Conservation (phyloP, 2,329 filamentous ascomycete genomes). For the Xylaria multiplex region DNA sequence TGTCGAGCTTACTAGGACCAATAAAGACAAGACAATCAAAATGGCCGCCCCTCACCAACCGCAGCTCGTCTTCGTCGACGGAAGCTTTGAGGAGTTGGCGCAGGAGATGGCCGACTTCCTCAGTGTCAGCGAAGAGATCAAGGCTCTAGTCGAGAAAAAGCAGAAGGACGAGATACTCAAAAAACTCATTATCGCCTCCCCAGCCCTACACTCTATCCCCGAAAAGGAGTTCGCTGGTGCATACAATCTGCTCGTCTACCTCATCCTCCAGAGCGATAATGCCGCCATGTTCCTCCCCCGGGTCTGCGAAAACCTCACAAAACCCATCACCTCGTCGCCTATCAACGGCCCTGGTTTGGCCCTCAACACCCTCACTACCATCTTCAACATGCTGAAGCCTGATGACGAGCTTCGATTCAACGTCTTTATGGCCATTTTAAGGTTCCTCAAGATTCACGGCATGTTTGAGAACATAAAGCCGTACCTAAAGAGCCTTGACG, state of each 20-base stretch:
- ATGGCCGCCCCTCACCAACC: slow-evolving; percentile 57
- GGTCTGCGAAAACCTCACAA: slow-evolving; percentile 88
- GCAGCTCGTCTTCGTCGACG: slow-evolving; percentile 82
- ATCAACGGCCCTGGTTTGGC: slow-evolving; percentile 86
- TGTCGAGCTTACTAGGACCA: slow-evolving; percentile 16
- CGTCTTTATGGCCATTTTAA: slow-evolving; percentile 88
- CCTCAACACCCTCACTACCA: slow-evolving; percentile 88
- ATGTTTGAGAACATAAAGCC: slow-evolving; percentile 86
- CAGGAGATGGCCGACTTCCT: slow-evolving; percentile 96
- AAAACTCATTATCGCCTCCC: slow-evolving; percentile 85
- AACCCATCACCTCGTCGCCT: slow-evolving; percentile 86
- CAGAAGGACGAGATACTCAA: slow-evolving; percentile 89
- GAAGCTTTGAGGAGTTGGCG: slow-evolving; percentile 89
- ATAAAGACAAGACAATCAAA: slow-evolving; percentile 16
- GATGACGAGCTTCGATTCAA: slow-evolving; percentile 85
- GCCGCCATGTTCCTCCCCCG: slow-evolving; percentile 85
- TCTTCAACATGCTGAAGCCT: slow-evolving; percentile 91
- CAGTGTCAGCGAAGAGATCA: slow-evolving; percentile 81
- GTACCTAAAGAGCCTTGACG: slow-evolving; percentile 83
- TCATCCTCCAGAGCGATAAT: slow-evolving; percentile 86
- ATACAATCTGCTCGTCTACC: slow-evolving; percentile 96
- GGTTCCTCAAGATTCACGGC: slow-evolving; percentile 78
- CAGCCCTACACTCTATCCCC: slow-evolving; percentile 81
- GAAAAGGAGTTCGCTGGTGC: slow-evolving; percentile 97
- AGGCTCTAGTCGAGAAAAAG: slow-evolving; percentile 76